Evolutionary conservation across 371 early-diverging fungal genomes (phyloP), one percentile per base, ranked within the genome.

Genomic region (Mortierella sp.): DNA sequence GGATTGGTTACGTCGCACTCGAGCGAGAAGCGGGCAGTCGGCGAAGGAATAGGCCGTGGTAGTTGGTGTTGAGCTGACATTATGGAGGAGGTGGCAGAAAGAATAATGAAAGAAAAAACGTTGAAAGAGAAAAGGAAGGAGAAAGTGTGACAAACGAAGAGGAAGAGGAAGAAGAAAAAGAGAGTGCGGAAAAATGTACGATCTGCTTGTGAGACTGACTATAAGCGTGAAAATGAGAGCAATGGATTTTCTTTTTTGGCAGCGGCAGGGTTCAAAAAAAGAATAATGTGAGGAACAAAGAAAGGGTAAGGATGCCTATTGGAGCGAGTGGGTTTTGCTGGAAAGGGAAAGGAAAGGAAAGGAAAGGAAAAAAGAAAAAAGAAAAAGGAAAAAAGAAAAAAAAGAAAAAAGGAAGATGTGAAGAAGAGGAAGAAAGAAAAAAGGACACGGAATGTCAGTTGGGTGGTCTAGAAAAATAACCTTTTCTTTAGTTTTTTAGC

Each of bases 381-480:
- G 11, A 24, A 18, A 21, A 46, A 24, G 44, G 27, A 8, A 73
- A 18, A 35, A 29, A 63, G 38, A 68, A 65, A 77, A 3, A n/a
- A 48, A 55, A 71, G 3, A 24, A 38, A 44, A 18, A 75, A 41
- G 49, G 68, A 7, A 68, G 21, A 44, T 29, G 54, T 44, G 27
- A n/a, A n/a, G 27, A 55, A n/a, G 55, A 55, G n/a, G 2, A 55
- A 24, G n/a, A 10, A 55, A 24, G n/a, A 24, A 24, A 10, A n/a
- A n/a, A n/a, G 24, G 24, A 24, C 18, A 24, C 21, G 58, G 56
- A 55, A 73, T 46, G 73, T 38, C 44, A 58, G 29, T 58, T 58
- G 27, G n/a, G 55, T 55, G 55, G 55, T 55, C n/a, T 29, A 58
- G 12, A 27, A 58, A 58, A 58, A 58, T 58, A 58, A 58, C 58